Base-by-base conservation (phyloP, 2,329 filamentous ascomycete species). In the Talaromyces atroroseus region DNA sequence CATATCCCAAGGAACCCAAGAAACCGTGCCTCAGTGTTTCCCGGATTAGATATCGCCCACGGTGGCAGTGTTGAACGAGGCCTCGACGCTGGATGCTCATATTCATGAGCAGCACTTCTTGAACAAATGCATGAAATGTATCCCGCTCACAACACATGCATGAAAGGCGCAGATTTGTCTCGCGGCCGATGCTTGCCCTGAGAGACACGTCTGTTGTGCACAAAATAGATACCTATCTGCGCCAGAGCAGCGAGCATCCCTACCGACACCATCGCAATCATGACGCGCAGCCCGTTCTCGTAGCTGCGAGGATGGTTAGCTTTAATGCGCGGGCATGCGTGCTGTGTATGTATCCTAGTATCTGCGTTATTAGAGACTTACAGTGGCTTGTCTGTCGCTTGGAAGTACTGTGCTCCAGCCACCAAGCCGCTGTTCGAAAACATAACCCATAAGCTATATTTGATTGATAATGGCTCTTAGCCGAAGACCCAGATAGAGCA, bases 341-440 rank as follows among this genome's bases (percentile, higher is more conserved):
- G 48, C n/a, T 46, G 56, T 56, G 24, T 50, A 59, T 21, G 26
- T n/a, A n/a, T n/a, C n/a, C 26, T 8, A 29, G 26, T 29, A 29
- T 29, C 26, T 29, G 26, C 26, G n/a, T n/a, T n/a, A n/a, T n/a
- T n/a, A n/a, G 8, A 29, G 26, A 66, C 68, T 61, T 64, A 72
- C 65, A 76, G 74, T 2, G 78, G 74, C 18, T 69, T 63, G 60
- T 79, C 76, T 11, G 68, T 63, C 1, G 63, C 70, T 21, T 72
- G 71, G 54, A 80, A 81, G 38, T 80, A 79, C 59, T 80, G 78
- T 8, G 78, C 76, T 0, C 79, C 78, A 0, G 74, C 75, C 77
- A 81, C 80, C 53, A 81, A 58, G 0, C 79, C 78, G 12, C 66
- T 72, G 7, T 78, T 80, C 2, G 78, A 77, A n/a, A 68, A 73